Conservation (phyloP, 768 basidiomycete species). For the Hypholoma sublateritium region DNA sequence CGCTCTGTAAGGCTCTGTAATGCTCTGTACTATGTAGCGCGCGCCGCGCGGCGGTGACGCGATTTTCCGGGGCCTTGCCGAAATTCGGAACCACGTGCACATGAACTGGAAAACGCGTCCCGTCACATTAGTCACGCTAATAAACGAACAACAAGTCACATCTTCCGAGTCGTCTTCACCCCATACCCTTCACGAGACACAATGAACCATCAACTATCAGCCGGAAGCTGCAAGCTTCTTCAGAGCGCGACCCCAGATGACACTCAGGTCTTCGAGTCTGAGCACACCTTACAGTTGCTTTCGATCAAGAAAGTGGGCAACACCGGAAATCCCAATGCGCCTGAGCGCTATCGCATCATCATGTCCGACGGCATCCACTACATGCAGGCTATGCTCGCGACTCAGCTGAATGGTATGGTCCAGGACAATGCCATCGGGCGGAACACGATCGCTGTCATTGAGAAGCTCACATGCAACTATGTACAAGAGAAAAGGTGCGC, state of each 20-base stretch:
- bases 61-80: too few species aligned
- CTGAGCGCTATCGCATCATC: slow-evolving; percentile 77
- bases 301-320: slow-evolving; percentile 74
- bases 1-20: neutral
- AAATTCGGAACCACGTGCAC: neutral
- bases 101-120: slow-evolving; percentile 21
- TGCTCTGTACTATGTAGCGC: too few species aligned
- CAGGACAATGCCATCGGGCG: slow-evolving; percentile 61
- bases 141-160: slow-evolving; percentile 9
- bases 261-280: slow-evolving; percentile 37
- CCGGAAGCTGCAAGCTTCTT: slow-evolving; percentile 56
- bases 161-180: neutral
- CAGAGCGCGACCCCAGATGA: slow-evolving; percentile 44
- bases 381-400: slow-evolving; percentile 93
- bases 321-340: slow-evolving; percentile 24
- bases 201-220: slow-evolving; percentile 52
- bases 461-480: slow-evolving; percentile 77
- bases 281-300: slow-evolving; percentile 73
- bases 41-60: too few species aligned
- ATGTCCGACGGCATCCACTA: slow-evolving; percentile 88
- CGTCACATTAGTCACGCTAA: slow-evolving; percentile 25
- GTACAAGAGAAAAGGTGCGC: slow-evolving; percentile 83
- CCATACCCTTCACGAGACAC: neutral
- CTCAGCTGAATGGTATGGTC: slow-evolving; percentile 80
- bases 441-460: slow-evolving; percentile 67